Percentiles rank a stretch among this genome's conserved stretches.
phyloP scores from a whole-genome alignment of 768 basidiomycete species.

The Amyloporia xantha region DNA sequence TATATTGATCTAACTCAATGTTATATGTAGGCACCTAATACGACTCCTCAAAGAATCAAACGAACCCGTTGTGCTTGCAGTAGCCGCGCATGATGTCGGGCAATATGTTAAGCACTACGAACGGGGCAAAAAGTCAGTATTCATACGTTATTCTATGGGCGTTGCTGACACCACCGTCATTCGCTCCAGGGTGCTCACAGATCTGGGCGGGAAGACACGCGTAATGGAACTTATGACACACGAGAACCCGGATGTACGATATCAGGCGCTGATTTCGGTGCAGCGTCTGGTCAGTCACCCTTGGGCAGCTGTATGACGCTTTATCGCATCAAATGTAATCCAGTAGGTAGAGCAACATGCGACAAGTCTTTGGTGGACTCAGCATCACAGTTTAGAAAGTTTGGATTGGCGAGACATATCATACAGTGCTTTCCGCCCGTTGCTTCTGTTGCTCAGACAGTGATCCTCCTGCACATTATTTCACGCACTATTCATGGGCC shows the following conservation, averaged over 20 bases:
- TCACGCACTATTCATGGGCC: no score
- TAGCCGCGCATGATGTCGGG: conserved; percentile 89
- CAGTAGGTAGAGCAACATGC: no score
- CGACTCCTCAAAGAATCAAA: conserved; percentile 60
- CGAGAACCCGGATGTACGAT: conserved; percentile 80
- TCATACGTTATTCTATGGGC: no score
- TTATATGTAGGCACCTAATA: conserved; percentile 57
- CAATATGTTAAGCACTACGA: conserved; percentile 92
- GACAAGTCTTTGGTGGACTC: no score
- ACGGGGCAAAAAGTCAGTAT: conserved; percentile 79
- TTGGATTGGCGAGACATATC: no score
- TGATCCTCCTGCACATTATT: no score
- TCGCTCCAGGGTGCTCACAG: conserved; percentile 58
- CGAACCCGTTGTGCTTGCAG: conserved; percentile 78
- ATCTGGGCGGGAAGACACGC: conserved; percentile 79
- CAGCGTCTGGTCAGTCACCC: conserved; percentile 90
- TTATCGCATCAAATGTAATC: background rate
- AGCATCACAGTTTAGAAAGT: no score
- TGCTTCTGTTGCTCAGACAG: no score
- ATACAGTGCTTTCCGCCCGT: no score
- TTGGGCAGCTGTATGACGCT: conserved; percentile 40
- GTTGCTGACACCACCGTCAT: conserved; percentile 4
- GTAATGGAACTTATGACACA: conserved; percentile 95
- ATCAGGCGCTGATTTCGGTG: conserved; percentile 85
- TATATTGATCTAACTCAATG: background rate